phyloP scores from a whole-genome alignment of 805 yeast genomes.

The Torulaspora indica region DNA sequence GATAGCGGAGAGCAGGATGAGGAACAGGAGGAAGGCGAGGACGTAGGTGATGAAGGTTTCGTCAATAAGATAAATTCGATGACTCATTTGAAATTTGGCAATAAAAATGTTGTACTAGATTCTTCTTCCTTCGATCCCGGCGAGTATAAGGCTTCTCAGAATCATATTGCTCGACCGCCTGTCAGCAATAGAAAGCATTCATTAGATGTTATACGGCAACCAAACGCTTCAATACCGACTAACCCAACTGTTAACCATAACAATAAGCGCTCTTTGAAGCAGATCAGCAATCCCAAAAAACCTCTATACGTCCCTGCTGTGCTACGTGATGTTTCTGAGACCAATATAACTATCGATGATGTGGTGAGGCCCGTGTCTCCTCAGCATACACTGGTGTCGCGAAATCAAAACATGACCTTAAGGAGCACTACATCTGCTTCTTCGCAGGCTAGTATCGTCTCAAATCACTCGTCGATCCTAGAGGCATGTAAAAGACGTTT shows the following conservation, averaged over 20 bases:
- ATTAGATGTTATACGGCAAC: constrained; percentile 19
- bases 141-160: constrained; percentile 1
- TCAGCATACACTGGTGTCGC: constrained; percentile 13
- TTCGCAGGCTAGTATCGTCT: constrained; percentile 27
- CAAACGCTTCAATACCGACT: constrained; percentile 10
- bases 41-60: constrained; percentile 3
- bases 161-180: constrained; percentile 3
- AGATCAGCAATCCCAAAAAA: constrained; percentile 73
- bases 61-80: constrained; percentile 14
- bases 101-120: constrained; percentile 31
- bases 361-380: constrained; percentile 31
- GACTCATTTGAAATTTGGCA: constrained; percentile 29
- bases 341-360: constrained; percentile 42
- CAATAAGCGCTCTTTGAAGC: constrained; percentile 43
- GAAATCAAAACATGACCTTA: constrained; percentile 15
- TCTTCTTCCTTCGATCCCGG: constrained; percentile 19
- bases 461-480: constrained; percentile 21
- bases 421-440: constrained; percentile 19
- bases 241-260: not conserved
- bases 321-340: constrained; percentile 48
- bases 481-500: constrained; percentile 19
- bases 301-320: constrained; percentile 93
- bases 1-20: not conserved
- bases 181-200: constrained; percentile 15
- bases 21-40: constrained; percentile 8